Evolutionary conservation across 148 eudicot genomes (phyloP), one percentile per base, ranked within the genome.

Genomic region (Suaeda aralocaspica): DNA sequence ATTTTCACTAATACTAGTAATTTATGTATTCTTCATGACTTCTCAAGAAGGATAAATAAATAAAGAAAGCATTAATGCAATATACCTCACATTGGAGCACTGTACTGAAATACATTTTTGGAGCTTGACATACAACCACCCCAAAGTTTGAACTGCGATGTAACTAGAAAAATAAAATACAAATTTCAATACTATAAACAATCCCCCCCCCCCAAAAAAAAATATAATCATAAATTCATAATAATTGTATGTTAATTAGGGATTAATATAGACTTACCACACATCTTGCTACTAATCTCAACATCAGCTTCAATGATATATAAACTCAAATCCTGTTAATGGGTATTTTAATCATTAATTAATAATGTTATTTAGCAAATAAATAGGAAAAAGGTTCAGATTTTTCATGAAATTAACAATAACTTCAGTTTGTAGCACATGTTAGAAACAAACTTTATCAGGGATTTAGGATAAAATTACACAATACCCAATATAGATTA

Each of bases 21-120:
- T n/a, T n/a, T n/a, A n/a, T n/a, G n/a, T n/a, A n/a, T n/a, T n/a
- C n/a, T n/a, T n/a, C n/a, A n/a, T n/a, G n/a, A n/a, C n/a, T n/a
- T n/a, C 10, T 15, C 26, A 19, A 56, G 19, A 26, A 50, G 42
- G 45, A n/a, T 9, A 60, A n/a, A 44, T 16, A 33, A 22, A 34
- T 33, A 3, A 46, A 59, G 36, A 34, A 29, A 42, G 26, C 33
- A 31, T 5, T 68, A 55, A 45, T 42, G 18, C 28, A 31, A 10
- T 71, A 60, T 62, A 71, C 68, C 72, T 72, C 57, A 73, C 42
- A 11, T 18, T 69, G 80, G 36, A 50, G 68, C 64, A 67, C 41
- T 30, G 81, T 78, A 70, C 83, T 72, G 70, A 79, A 78, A 46
- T 62, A 68, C 49, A 26, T 55, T 61, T 59, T 72, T 34, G 62